phyloP scores from a whole-genome alignment of 1,284 basidiomycete genomes.

The Malassezia nana region DNA sequence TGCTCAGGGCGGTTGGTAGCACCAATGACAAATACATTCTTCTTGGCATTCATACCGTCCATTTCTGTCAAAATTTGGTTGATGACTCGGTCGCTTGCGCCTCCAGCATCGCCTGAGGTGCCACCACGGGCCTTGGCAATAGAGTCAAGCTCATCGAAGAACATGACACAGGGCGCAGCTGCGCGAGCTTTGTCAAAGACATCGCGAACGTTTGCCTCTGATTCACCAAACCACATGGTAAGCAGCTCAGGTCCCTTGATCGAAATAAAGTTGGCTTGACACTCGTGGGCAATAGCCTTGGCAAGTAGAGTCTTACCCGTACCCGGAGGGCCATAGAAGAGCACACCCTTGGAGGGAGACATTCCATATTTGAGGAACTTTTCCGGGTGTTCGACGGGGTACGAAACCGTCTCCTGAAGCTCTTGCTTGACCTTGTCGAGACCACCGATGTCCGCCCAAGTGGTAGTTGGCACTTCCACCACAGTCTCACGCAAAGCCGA shows the following conservation, averaged over 20 bases:
- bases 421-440: conserved; percentile 99
- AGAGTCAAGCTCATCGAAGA: conserved; percentile 98
- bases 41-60: conserved; percentile 98
- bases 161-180: conserved; percentile 98
- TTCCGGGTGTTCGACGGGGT: conserved; percentile 98
- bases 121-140: conserved; percentile 90
- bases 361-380: conserved; percentile 99
- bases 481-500: conserved; percentile 92
- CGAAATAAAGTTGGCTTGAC: conserved; percentile 95
- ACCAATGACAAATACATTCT: conserved; percentile 98
- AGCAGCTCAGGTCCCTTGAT: conserved; percentile 87
- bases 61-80: conserved; percentile 96
- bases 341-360: conserved; percentile 95
- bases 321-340: conserved; percentile 94
- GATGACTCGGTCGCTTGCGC: conserved; percentile 90
- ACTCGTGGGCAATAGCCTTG: conserved; percentile 97
- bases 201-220: conserved; percentile 96
- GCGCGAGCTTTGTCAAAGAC: conserved; percentile 99
- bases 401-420: conserved; percentile 97
- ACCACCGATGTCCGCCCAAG: conserved; percentile 98
- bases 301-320: conserved; percentile 91
- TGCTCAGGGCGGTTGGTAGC: conserved; percentile 99
- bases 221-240: conserved; percentile 99
- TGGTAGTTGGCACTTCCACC: conserved; percentile 88
- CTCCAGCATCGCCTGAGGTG: conserved; percentile 75